These are phyloP conservation scores for Priceomyces castillae DNA, from an alignment of 805 yeast genomes.

Conservation along the genomic window DNA sequence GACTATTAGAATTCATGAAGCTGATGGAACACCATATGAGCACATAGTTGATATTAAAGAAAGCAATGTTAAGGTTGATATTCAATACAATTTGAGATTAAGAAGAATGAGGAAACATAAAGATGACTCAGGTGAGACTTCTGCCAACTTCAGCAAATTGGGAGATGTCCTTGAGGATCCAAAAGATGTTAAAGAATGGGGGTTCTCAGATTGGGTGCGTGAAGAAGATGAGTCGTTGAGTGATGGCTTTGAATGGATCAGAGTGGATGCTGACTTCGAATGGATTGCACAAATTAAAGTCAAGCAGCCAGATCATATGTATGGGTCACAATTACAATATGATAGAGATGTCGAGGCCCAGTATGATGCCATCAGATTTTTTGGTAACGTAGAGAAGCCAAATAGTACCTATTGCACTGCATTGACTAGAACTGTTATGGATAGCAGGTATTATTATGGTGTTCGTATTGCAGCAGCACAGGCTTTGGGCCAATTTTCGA, in stretches of 20 bases:
- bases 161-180: conserved; percentile 74
- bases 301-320: conserved; percentile 94
- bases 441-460: conserved; percentile 82
- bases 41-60: conserved; percentile 93
- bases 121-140: conserved; percentile 43
- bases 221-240: conserved; percentile 70
- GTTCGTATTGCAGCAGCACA: conserved; percentile 82
- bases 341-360: conserved; percentile 98
- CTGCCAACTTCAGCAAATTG: conserved; percentile 47
- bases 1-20: conserved; percentile 95
- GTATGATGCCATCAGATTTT: conserved; percentile 72
- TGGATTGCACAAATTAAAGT: conserved; percentile 86
- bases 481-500: conserved; percentile 70
- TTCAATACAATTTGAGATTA: conserved; percentile 92
- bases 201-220: conserved; percentile 62
- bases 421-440: conserved; percentile 77
- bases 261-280: conserved; percentile 97
- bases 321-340: conserved; percentile 85
- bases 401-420: conserved; percentile 68
- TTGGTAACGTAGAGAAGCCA: conserved; percentile 59
- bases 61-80: conserved; percentile 79
- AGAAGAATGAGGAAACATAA: conserved; percentile 69
- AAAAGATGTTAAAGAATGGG: conserved; percentile 68
- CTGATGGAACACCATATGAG: conserved; percentile 98
- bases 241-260: conserved; percentile 96